Base-by-base conservation (phyloP, 176 grass and related monocot species). In the Oryza nivara region DNA sequence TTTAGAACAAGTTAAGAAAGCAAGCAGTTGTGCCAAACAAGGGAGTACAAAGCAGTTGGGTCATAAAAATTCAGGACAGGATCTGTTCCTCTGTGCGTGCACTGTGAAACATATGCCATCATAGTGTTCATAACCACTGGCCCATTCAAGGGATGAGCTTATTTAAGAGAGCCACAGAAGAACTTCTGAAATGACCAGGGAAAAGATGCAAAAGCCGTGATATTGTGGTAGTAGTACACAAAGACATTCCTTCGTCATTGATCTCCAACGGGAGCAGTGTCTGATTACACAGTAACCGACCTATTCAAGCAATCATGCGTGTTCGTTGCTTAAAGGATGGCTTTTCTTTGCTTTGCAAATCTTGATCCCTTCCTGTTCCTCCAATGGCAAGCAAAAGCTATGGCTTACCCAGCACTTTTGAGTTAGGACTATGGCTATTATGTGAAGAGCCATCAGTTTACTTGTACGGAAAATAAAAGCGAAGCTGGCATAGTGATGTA, bases 331-430 rank as follows among this genome's bases (percentile, higher is more conserved):
- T 67, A 68, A 74, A 82, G 56, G 68, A 74, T 12, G 20, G 58
- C 34, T 35, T 86, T 82, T 56, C 88, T 82, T 77, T 73, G 38
- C 48, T 73, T 83, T 90, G 23, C 67, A 49, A 68, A 60, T 76
- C 73, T 86, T 79, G 74, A 74, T 90, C 79, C 80, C 75, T 86
- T 86, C 84, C 35, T 90, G 78, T 90, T 90, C 68, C 73, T 90
- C 79, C 26, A 54, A 40, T 82, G 46, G 30, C 67, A 78, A 86
- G 67, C 83, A 86, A 47, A 22, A 78, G 36, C 10, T 78, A 86
- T 77, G 73, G 73, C 67, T 43, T 82, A 23, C 47, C 35, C 23
- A 44, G 23, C 19, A 65, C 77, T 64, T 76, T 65, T 17, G 36
- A 52, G 66, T 46, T 38, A 76, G 75, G 70, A 36, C 30, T 47